Base-by-base conservation (phyloP, 768 basidiomycete genomes). In the Phylloporus scabripes region DNA sequence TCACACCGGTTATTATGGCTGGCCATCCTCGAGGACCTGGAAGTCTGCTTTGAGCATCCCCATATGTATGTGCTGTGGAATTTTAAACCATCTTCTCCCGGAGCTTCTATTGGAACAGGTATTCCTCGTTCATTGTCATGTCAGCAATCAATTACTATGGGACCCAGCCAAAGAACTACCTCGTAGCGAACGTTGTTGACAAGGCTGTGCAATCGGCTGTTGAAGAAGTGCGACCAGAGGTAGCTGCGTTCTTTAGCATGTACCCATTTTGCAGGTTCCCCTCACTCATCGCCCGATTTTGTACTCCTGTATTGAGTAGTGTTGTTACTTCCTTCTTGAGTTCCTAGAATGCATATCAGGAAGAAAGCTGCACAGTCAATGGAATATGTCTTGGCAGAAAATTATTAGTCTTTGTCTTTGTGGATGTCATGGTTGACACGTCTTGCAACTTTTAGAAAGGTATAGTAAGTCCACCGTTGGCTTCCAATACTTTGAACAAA, bases 291-390 rank as follows among this genome's bases (percentile, higher is more conserved):
- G 10, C 26, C 26, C 45, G 8, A 49, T 57, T 12, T 48, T 48
- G 21, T 44, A 18, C 44, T 60, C 26, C 53, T 18, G 14, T 21
- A 53, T 17, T 55, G 55, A 14, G 51, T 33, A 56, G 60, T 70
- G 20, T 54, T 61, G 9, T 52, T 54, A 10, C 49, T 66, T 14
- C 58, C 61, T 17, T 47, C 50, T 20, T 68, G 66, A 58, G 21
- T 67, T 20, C 61, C 67, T 24, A 67, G 70, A 37, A 56, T 61
- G 44, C 42, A 47, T 5, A 61, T 72, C 48, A 59, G 64, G n/a
- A 53, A 24, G 34, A 57, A 57, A 42, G 65, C 60, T 14, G 42
- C 28, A 7, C 45, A 55, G 21, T 57, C 54, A 38, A 58, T 43
- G 28, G 47, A 54, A 21, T 39, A 55, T 26, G 43, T 49, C 23